Evolutionary conservation across 768 basidiomycete genomes (phyloP).

Genomic region (Ramaria rubella): DNA sequence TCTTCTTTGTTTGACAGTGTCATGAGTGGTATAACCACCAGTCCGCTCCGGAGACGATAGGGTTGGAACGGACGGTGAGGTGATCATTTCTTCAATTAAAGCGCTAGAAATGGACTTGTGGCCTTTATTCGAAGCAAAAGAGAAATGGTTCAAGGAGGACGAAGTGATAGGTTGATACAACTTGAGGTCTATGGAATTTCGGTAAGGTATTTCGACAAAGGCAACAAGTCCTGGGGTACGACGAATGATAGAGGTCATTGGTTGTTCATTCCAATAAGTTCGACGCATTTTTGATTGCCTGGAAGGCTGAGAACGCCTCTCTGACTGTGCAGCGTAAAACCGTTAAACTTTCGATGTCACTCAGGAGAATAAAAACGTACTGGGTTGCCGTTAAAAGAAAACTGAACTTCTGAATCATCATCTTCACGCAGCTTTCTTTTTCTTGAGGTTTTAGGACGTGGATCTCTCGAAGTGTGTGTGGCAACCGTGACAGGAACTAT

Average conservation of each 20-base stretch:
- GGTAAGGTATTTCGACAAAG: neutral
- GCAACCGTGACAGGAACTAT: neutral
- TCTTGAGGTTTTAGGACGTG: neutral
- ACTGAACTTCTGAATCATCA: neutral
- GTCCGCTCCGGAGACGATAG: too few species aligned
- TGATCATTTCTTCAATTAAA: too few species aligned
- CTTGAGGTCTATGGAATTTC: neutral
- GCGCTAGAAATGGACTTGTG: too few species aligned
- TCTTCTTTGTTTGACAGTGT: too few species aligned
- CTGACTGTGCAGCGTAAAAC: neutral
- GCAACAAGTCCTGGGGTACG: neutral
- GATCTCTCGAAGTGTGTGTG: neutral
- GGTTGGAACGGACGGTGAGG: too few species aligned
- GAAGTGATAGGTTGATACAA: neutral
- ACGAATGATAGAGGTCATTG: neutral
- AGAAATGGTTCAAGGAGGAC: neutral
- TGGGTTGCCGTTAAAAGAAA: neutral
- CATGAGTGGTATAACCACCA: too few species aligned
- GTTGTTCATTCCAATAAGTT: neutral
- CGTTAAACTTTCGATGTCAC: neutral
- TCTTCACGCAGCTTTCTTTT: neutral
- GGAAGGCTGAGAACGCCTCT: neutral
- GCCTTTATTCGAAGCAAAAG: too few species aligned
- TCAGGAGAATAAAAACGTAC: neutral
- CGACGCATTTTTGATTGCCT: neutral